A percentile compares a stretch with the other conserved stretches of the same genome.
These are phyloP conservation scores for Saccharata proteae DNA, from an alignment of 2,329 filamentous ascomycete species.

Conservation along the genomic window DNA sequence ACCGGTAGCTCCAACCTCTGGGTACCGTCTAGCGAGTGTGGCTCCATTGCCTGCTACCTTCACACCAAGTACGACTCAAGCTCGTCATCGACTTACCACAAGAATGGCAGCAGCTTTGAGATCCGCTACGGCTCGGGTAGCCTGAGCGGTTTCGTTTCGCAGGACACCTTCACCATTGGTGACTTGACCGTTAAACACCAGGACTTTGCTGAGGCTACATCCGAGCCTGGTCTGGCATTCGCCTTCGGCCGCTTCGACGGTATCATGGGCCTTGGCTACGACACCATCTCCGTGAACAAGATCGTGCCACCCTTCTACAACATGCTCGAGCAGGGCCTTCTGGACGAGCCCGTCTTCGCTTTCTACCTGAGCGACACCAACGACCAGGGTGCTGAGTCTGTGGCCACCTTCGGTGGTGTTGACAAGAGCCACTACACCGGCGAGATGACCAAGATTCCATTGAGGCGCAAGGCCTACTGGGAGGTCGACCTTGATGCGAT, in stretches of 20 bases:
- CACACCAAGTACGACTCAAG: constrained; percentile 94
- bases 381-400: constrained; percentile 62
- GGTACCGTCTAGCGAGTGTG: constrained; percentile 85
- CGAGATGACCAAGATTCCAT: constrained; percentile 82
- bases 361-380: constrained; percentile 82
- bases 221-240: constrained; percentile 91
- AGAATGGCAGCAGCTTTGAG: constrained; percentile 84
- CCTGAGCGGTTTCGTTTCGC: constrained; percentile 84
- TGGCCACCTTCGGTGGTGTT: constrained; percentile 80
- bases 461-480: constrained; percentile 99
- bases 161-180: constrained; percentile 76
- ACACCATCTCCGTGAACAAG: constrained; percentile 92
- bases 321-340: constrained; percentile 76
- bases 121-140: constrained; percentile 94
- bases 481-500: constrained; percentile 94
- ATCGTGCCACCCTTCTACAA: constrained; percentile 95
- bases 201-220: constrained; percentile 92
- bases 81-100: constrained; percentile 78
- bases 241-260: constrained; percentile 97
- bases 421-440: constrained; percentile 73
- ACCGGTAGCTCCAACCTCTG: constrained; percentile 98
- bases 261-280: constrained; percentile 87
- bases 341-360: constrained; percentile 88
- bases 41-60: constrained; percentile 94
- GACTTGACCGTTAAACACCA: constrained; percentile 81